Conservation (phyloP, 2,329 filamentous ascomycete genomes). For the Ophiostoma australiae region DNA sequence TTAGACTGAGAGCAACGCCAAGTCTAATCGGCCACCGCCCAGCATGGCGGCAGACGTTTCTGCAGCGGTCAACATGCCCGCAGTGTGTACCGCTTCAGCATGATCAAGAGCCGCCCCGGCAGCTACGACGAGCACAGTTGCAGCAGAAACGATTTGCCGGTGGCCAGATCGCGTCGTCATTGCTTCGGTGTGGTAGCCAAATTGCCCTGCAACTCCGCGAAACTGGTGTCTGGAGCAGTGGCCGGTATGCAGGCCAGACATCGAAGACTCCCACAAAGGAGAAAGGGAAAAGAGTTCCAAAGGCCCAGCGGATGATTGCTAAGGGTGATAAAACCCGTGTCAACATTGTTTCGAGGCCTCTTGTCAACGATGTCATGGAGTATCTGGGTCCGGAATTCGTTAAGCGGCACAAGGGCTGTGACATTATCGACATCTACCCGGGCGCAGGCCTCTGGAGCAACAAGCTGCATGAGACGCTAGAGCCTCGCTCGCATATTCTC, state of each 20-base stretch:
- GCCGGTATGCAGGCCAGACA: conserved; percentile 17
- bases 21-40: background rate
- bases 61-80: background rate
- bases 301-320: conserved; percentile 15
- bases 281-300: background rate
- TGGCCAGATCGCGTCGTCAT: background rate
- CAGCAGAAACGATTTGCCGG: background rate
- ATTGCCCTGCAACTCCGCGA: conserved; percentile 27
- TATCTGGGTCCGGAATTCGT: conserved; percentile 63
- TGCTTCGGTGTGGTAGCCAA: conserved; percentile 16
- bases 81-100: background rate
- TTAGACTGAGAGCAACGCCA: background rate
- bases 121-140: background rate
- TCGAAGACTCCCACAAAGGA: background rate
- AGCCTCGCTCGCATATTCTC: conserved; percentile 77
- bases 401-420: conserved; percentile 67
- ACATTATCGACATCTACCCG: conserved; percentile 82
- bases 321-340: conserved; percentile 41
- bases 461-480: conserved; percentile 66
- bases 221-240: conserved; percentile 28
- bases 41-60: background rate
- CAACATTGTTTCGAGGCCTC: conserved; percentile 48
- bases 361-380: conserved; percentile 61
- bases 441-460: conserved; percentile 72
- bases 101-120: background rate